phyloP scores from a whole-genome alignment of 148 eudicot species.

The Agrostemma githago region DNA sequence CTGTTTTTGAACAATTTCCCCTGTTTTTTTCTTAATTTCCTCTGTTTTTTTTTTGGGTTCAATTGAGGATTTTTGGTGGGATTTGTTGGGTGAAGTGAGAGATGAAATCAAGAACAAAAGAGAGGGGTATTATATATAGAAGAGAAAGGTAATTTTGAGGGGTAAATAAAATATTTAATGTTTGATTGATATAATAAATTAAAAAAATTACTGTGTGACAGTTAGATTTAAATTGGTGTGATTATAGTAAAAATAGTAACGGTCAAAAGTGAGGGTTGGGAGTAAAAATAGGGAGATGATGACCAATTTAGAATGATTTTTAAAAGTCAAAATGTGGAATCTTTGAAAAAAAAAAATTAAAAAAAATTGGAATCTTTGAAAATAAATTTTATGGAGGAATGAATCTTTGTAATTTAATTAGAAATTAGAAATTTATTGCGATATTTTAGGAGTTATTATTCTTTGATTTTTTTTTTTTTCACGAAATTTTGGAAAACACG shows the following conservation, averaged over 20 bases:
- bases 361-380: constrained; percentile 17
- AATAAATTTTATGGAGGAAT: not conserved
- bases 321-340: constrained; percentile 18
- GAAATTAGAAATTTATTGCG: not conserved
- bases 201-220: not conserved
- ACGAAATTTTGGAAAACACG: no score
- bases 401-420: not conserved
- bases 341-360: not conserved
- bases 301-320: constrained; percentile 6
- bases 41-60: constrained; percentile 4
- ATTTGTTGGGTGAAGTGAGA: constrained; percentile 6
- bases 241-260: not conserved
- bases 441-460: not conserved
- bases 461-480: no score
- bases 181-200: not conserved
- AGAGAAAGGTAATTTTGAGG: not conserved
- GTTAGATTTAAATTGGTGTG: not conserved
- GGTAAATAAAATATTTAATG: not conserved
- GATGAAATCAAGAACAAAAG: constrained; percentile 11
- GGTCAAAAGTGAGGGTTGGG: not conserved
- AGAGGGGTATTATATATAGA: constrained; percentile 13
- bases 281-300: constrained; percentile 2
- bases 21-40: not conserved
- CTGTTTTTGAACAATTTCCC: not conserved
- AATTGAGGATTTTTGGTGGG: not conserved